Evolutionary conservation across 2,329 filamentous ascomycete species (phyloP).

Genomic region (Trichoderma koningii): DNA sequence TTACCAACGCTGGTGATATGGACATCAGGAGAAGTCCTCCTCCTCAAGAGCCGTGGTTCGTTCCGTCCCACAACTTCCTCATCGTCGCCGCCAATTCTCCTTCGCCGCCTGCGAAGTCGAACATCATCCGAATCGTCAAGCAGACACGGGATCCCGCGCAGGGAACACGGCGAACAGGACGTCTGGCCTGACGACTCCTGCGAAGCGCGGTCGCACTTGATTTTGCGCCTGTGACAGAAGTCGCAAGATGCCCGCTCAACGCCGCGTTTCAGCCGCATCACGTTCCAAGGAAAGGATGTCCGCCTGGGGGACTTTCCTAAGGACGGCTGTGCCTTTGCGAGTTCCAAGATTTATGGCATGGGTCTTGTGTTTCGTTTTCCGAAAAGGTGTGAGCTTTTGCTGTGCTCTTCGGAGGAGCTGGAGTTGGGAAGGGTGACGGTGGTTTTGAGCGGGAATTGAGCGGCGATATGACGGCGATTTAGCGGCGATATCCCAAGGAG

Average conservation of each 20-base stretch:
- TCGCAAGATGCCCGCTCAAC: constrained; percentile 18
- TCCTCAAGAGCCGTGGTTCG: background rate
- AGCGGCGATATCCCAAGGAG: background rate
- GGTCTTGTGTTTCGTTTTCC: too few species aligned
- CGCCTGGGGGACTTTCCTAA: background rate
- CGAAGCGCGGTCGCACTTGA: constrained; percentile 13
- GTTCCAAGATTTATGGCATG: background rate
- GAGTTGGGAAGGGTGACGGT: background rate
- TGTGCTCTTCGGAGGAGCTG: background rate
- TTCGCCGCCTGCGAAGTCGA: constrained; percentile 12
- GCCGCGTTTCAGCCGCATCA: constrained; percentile 15
- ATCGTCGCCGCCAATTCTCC: background rate
- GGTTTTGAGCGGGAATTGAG: background rate
- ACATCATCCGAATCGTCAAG: constrained; percentile 13
- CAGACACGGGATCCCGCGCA: constrained; percentile 1
- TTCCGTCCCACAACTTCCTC: background rate
- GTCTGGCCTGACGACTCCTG: background rate
- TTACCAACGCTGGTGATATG: background rate
- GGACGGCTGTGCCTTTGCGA: background rate
- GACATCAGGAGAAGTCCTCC: too few species aligned
- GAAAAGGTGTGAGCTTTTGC: background rate
- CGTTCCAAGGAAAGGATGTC: background rate
- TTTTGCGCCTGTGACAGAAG: constrained; percentile 17
- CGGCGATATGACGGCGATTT: constrained; percentile 19
- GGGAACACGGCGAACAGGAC: constrained; percentile 12